Conservation (phyloP, 2,329 filamentous ascomycete genomes). For the Trichoderma sp. region DNA sequence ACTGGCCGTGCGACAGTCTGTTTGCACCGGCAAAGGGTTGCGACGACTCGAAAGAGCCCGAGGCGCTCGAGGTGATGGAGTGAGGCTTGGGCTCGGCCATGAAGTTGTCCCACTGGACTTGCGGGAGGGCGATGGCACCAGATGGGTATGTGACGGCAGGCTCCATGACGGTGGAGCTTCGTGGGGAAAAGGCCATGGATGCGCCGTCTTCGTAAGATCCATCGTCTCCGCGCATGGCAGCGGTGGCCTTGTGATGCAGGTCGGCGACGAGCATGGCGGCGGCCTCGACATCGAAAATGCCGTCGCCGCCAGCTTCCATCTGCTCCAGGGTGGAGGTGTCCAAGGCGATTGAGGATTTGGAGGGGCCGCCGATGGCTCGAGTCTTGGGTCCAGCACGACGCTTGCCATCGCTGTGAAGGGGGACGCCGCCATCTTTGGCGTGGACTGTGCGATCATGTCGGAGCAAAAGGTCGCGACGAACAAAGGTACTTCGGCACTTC, state of each 20-base stretch:
- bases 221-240: slow-evolving; percentile 59
- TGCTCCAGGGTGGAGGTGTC: slow-evolving; percentile 87
- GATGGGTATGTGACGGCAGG: slow-evolving; percentile 73
- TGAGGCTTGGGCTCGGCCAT: slow-evolving; percentile 75
- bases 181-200: slow-evolving; percentile 70
- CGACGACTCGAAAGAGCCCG: slow-evolving; percentile 66
- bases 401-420: slow-evolving; percentile 91
- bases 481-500: slow-evolving; percentile 98
- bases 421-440: slow-evolving; percentile 93
- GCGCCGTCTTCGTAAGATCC: slow-evolving; percentile 55
- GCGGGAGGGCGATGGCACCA: slow-evolving; percentile 75
- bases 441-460: slow-evolving; percentile 98
- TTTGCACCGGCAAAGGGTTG: slow-evolving; percentile 59
- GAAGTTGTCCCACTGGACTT: slow-evolving; percentile 90
- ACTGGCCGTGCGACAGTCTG: slow-evolving; percentile 56
- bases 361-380: slow-evolving; percentile 59
- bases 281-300: slow-evolving; percentile 92
- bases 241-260: slow-evolving; percentile 90
- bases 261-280: slow-evolving; percentile 98
- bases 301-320: slow-evolving; percentile 86
- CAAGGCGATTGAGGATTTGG: slow-evolving; percentile 74
- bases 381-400: slow-evolving; percentile 72
- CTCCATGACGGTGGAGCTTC: slow-evolving; percentile 70
- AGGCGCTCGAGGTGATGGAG: slow-evolving; percentile 64
- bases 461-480: slow-evolving; percentile 91